These are phyloP conservation scores for Scalesia atractyloides DNA, from an alignment of 129 eudicot genomes.

Conservation along the genomic window DNA sequence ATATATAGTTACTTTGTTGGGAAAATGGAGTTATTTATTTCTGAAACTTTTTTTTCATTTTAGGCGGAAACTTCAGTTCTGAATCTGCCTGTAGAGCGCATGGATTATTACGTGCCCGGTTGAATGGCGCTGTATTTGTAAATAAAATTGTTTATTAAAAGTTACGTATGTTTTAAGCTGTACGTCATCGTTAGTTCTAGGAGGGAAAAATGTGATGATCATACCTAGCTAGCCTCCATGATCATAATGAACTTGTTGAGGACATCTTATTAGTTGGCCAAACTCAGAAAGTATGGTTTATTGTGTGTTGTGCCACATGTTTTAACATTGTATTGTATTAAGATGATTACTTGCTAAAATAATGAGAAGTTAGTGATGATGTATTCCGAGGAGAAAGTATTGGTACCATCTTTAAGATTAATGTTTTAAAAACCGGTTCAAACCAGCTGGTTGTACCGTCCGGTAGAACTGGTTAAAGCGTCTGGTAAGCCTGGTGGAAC, in stretches of 20 bases:
- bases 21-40: background rate
- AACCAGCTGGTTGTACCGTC: too few relatives aligned
- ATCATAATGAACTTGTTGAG: constrained; percentile 7
- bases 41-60: background rate
- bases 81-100: constrained; percentile 92
- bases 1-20: background rate
- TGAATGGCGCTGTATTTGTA: constrained; percentile 36
- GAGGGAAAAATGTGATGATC: background rate
- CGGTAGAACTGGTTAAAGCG: too few relatives aligned
- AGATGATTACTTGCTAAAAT: too few relatives aligned
- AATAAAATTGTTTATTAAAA: constrained; percentile 20
- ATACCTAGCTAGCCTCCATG: constrained; percentile 8
- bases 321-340: background rate
- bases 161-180: constrained; percentile 16
- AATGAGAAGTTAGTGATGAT: too few relatives aligned
- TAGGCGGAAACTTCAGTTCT: constrained; percentile 88
- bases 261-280: background rate
- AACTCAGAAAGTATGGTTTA: background rate
- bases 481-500: too few relatives aligned
- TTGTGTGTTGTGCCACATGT: background rate
- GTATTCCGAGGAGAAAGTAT: too few relatives aligned
- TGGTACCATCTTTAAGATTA: too few relatives aligned
- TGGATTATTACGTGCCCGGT: constrained; percentile 96
- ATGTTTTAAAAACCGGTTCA: too few relatives aligned
- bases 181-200: background rate